Percentiles rank a stretch among this genome's conserved stretches.
Conservation (phyloP, 169 alveolate species). For the Plasmodium vivax region DNA sequence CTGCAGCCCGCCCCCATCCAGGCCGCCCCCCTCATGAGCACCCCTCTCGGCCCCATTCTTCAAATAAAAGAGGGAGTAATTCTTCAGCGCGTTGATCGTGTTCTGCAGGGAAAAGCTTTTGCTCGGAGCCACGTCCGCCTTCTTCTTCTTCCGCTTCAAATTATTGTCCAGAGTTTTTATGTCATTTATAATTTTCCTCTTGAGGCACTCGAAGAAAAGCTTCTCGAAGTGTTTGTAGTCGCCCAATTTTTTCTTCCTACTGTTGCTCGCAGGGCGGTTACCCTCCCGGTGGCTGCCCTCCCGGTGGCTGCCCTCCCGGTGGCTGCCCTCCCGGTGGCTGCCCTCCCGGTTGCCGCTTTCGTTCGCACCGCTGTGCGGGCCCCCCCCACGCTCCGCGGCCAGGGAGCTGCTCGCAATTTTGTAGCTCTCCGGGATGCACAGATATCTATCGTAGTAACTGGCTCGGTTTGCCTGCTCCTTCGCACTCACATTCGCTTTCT, state of each 20-base stretch:
- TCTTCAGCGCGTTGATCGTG: conserved; percentile 37
- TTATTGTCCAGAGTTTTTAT: conserved; percentile 51
- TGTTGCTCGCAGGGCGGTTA: too few species aligned
- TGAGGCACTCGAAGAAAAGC: conserved; percentile 45
- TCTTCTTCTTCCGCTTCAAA: conserved; percentile 34
- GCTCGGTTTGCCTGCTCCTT: background rate
- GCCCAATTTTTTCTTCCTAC: background rate
- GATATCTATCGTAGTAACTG: background rate
- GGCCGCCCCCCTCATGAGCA: background rate
- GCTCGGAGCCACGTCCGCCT: background rate
- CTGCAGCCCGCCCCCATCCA: background rate
- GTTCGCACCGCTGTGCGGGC: background rate
- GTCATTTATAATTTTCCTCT: conserved; percentile 43
- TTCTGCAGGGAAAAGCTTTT: conserved; percentile 42
- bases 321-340: background rate
- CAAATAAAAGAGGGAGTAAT: conserved; percentile 20
- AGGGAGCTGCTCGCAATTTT: background rate
- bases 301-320: background rate
- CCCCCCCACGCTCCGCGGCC: background rate
- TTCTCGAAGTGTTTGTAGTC: conserved; percentile 48
- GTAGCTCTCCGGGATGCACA: background rate
- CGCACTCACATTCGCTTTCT: background rate
- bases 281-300: too few species aligned
- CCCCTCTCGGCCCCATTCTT: background rate
- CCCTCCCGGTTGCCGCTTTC: background rate